Conservation (phyloP, 306 rosid genomes). For the Purshia tridentata region DNA sequence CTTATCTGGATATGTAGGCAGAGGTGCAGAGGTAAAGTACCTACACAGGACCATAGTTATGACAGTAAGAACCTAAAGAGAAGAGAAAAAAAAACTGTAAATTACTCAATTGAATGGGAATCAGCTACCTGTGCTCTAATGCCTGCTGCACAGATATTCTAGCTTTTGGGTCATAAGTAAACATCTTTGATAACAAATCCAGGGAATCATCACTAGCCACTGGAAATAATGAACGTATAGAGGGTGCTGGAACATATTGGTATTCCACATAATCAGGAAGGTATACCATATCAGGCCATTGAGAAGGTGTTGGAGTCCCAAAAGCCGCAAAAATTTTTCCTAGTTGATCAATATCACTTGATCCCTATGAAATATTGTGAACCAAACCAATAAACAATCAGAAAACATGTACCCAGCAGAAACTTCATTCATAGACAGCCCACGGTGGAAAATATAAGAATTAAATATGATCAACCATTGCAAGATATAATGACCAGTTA, state of each 20-base stretch:
- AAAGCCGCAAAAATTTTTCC: constrained; percentile 93
- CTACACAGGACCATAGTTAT: constrained; percentile 38
- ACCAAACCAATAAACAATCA: constrained; percentile 21
- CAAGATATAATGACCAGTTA: not conserved
- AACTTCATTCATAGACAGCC: constrained; percentile 7
- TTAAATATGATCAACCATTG: not conserved
- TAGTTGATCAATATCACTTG: constrained; percentile 94
- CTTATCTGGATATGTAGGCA: constrained; percentile 76
- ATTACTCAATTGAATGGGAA: constrained; percentile 25
- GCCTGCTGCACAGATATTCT: constrained; percentile 91
- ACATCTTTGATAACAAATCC: constrained; percentile 90
- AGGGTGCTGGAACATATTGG: constrained; percentile 83
- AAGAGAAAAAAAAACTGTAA: not conserved
- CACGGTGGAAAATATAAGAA: constrained; percentile 17
- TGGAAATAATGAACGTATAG: constrained; percentile 76
- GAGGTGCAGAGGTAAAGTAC: constrained; percentile 82
- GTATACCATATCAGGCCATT: constrained; percentile 88
- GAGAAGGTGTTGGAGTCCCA: constrained; percentile 90
- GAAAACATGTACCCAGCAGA: constrained; percentile 2
- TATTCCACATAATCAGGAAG: constrained; percentile 97
- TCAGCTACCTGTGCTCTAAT: constrained; percentile 77
- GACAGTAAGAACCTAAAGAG: constrained; percentile 13
- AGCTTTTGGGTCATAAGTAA: constrained; percentile 88
- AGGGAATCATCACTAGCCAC: constrained; percentile 91
- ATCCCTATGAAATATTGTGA: constrained; percentile 55